Evolutionary conservation across 768 basidiomycete genomes (phyloP).

Genomic region (Kwoniella botswanensis): DNA sequence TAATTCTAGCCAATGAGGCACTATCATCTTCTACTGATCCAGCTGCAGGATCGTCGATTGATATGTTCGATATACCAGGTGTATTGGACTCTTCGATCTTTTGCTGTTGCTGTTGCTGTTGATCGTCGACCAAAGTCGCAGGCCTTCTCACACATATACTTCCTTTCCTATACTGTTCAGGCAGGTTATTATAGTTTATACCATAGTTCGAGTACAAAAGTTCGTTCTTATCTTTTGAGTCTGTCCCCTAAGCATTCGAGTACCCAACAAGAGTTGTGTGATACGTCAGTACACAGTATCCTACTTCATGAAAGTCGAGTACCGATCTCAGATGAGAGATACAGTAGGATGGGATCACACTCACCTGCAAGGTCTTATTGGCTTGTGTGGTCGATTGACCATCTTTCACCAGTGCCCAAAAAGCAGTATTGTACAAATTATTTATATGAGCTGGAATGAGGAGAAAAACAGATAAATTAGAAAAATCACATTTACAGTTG

Average conservation of each 20-base stretch:
- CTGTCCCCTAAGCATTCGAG: constrained; percentile 69
- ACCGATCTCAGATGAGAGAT: background rate
- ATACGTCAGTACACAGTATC: background rate
- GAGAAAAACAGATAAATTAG: background rate
- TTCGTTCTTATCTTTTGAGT: constrained; percentile 89
- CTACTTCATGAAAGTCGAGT: background rate
- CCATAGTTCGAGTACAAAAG: constrained; percentile 79
- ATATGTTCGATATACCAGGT: background rate
- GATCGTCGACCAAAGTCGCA: no score
- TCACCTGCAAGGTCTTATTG: constrained; percentile 75
- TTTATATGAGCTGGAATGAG: constrained; percentile 82
- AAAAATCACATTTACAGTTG: background rate
- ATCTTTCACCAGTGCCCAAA: constrained; percentile 92
- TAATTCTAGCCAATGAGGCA: background rate
- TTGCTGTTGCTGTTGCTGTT: background rate
- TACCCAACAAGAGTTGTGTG: no score
- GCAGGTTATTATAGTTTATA: constrained; percentile 84
- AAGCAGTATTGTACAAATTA: constrained; percentile 93
- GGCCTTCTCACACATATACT: constrained; percentile 71
- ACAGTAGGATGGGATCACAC: constrained; percentile 24
- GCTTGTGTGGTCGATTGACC: constrained; percentile 78
- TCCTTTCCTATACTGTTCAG: constrained; percentile 78
- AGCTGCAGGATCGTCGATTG: background rate
- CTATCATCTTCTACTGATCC: background rate
- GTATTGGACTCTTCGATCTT: background rate